phyloP scores from a whole-genome alignment of 208 protist genomes.

The Trypanosoma avium region DNA sequence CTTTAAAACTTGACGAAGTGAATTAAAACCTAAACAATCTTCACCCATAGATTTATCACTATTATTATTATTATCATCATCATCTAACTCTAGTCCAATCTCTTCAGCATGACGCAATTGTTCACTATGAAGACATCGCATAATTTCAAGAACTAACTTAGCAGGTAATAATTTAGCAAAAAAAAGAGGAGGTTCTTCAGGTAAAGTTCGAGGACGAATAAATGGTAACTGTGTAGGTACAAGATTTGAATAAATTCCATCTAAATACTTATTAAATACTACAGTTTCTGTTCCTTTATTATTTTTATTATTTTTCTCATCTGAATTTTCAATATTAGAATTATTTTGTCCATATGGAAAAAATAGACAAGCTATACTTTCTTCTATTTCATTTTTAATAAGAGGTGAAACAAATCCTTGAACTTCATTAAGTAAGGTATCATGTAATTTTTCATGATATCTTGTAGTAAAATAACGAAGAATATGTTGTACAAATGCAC shows the following conservation, averaged over 20 bases:
- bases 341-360: constrained; percentile 21
- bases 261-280: constrained; percentile 25
- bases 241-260: constrained; percentile 8
- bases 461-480: constrained; percentile 14
- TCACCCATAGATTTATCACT: neutral
- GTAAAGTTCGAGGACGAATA: constrained; percentile 13
- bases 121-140: constrained; percentile 15
- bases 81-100: constrained; percentile 22
- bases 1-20: neutral
- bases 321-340: neutral
- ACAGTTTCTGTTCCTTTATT: neutral
- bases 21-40: constrained; percentile 6
- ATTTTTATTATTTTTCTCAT: neutral
- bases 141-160: constrained; percentile 16
- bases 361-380: constrained; percentile 22
- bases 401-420: constrained; percentile 22
- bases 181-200: constrained; percentile 13
- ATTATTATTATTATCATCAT: neutral
- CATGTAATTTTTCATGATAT: constrained; percentile 16
- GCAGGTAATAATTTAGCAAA: constrained; percentile 10
- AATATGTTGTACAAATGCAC: constrained; percentile 23
- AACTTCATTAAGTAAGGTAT: constrained; percentile 3
- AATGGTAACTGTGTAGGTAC: neutral
- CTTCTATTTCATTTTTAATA: constrained; percentile 15
- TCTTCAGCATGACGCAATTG: constrained; percentile 20